Base-by-base conservation (phyloP, 257 asterid genomes). In the Osmanthus fragrans region DNA sequence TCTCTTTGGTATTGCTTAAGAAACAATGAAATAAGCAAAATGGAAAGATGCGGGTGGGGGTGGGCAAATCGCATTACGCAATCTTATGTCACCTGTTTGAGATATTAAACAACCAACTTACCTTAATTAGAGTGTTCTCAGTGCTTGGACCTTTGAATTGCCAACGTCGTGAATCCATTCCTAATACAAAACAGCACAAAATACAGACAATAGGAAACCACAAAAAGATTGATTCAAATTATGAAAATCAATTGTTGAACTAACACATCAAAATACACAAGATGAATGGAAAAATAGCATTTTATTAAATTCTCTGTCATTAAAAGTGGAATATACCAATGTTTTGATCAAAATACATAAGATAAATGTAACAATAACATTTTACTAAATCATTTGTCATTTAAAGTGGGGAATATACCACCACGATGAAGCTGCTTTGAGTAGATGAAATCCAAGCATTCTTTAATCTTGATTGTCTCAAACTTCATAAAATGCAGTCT, bases 361-460 rank as follows among this genome's bases (percentile, higher is more conserved):
- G 15, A 40, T 40, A 40, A 40, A 40, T 40, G 47, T 10, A 40
- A 39, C 15, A 11, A 40, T 40, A 40, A 40, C 47, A 40, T 40
- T 40, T 40, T 40, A 40, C 47, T 40, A 40, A 40, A 40, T 40
- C 47, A 2, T 80, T 60, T 32, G 69, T 71, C 77, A 64, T 72
- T 42, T 65, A 76, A 80, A 84, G 79, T 37, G 77, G 85, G 79
- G 78, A 71, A 81, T 86, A 32, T 89, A 89, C 99, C 97, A 72
- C 99, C 92, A 1, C 89, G 85, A 80, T 93, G 99, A 78, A 95
- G 99, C 88, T 95, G 97, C 85, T 95, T 93, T 82, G 99, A 95
- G 85, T 90, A 88, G 87, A 95, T 93, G 88, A 95, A 93, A 82
- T 95, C 99, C 89, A 95, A 83, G 88, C 99, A 95, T 82, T 93